Conservation (phyloP, 1,284 basidiomycete species). For the Pyrrhoderma noxium region DNA sequence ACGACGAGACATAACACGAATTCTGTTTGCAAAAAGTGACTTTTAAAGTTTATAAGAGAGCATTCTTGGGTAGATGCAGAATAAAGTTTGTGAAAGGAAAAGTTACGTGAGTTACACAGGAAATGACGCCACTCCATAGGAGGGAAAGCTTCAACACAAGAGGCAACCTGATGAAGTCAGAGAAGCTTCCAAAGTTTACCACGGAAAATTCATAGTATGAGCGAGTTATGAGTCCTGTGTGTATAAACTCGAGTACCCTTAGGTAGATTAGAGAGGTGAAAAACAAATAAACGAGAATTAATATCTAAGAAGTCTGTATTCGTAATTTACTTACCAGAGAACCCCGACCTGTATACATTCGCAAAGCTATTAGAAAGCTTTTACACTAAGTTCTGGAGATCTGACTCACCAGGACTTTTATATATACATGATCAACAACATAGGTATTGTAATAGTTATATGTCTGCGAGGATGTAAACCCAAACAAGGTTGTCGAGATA, state of each 20-base stretch:
- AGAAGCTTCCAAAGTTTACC: neutral
- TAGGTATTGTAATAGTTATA: slow-evolving; percentile 5
- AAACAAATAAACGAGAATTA: neutral
- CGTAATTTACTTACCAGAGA: neutral
- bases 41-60: neutral
- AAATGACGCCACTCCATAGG: neutral
- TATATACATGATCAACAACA: neutral
- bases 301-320: neutral
- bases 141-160: neutral
- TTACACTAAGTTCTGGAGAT: too few species aligned
- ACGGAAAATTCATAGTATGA: neutral
- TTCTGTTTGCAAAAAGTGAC: slow-evolving; percentile 1
- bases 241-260: slow-evolving; percentile 4
- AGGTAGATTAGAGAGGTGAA: neutral
- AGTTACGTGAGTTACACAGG: neutral
- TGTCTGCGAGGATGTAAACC: neutral
- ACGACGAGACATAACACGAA: slow-evolving; percentile 5
- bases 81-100: neutral
- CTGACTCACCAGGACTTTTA: slow-evolving; percentile 3
- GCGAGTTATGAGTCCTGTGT: slow-evolving; percentile 1
- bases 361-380: neutral
- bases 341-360: neutral
- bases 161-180: neutral
- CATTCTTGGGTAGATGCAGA: neutral
- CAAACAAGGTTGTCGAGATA: neutral